phyloP scores from a whole-genome alignment of 2,329 filamentous ascomycete genomes.

The Conoideocrella luteorostrata region DNA sequence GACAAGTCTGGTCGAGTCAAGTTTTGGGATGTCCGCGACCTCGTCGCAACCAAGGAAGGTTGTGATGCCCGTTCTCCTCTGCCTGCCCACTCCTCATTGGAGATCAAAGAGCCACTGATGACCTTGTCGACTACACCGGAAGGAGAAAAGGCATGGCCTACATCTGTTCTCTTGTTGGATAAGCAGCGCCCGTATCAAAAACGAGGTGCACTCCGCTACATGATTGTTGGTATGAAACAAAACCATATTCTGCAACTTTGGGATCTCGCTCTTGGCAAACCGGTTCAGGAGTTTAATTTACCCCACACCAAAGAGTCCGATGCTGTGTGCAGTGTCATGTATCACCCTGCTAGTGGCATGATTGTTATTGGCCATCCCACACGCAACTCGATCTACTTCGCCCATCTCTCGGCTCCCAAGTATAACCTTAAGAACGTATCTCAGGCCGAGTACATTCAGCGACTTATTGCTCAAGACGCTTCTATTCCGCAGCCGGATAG shows the following conservation, averaged over 20 bases:
- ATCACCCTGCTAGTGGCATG: slow-evolving; percentile 87
- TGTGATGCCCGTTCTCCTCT: slow-evolving; percentile 44
- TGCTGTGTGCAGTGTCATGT: slow-evolving; percentile 94
- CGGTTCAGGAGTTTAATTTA: slow-evolving; percentile 93
- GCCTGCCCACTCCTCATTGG: slow-evolving; percentile 54
- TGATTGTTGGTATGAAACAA: slow-evolving; percentile 97
- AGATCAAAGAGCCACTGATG: slow-evolving; percentile 80
- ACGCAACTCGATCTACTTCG: slow-evolving; percentile 94
- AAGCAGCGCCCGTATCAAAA: slow-evolving; percentile 92
- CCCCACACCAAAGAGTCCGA: slow-evolving; percentile 95
- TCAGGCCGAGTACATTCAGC: slow-evolving; percentile 82
- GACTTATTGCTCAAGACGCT: slow-evolving; percentile 64
- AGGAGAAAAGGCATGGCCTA: slow-evolving; percentile 92
- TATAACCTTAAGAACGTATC: slow-evolving; percentile 79
- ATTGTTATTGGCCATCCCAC: slow-evolving; percentile 94
- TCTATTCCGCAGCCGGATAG: slow-evolving; percentile 80
- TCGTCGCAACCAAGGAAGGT: slow-evolving; percentile 51
- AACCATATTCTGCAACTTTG: slow-evolving; percentile 98
- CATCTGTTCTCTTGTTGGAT: slow-evolving; percentile 91
- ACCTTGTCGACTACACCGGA: slow-evolving; percentile 82
- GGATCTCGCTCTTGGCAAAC: slow-evolving; percentile 92
- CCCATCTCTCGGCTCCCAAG: slow-evolving; percentile 88
- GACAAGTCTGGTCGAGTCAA: slow-evolving; percentile 96
- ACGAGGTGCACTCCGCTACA: slow-evolving; percentile 82
- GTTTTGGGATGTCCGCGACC: slow-evolving; percentile 92